These are phyloP conservation scores for Silybum marianum DNA, from an alignment of 129 eudicot species.

Conservation along the genomic window DNA sequence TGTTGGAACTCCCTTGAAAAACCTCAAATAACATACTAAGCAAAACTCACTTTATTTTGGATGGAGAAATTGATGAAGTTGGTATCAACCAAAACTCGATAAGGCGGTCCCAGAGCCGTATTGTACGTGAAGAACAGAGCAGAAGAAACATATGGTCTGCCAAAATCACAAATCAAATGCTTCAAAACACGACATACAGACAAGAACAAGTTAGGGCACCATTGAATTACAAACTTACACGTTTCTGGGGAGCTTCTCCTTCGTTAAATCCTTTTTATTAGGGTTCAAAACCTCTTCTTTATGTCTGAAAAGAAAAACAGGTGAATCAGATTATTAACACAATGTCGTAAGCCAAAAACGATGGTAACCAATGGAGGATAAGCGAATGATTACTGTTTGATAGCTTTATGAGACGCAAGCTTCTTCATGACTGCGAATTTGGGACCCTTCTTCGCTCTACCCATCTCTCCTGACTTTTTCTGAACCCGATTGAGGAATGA, in stretches of 20 bases:
- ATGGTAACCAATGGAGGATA: background rate
- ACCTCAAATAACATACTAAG: background rate
- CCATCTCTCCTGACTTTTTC: constrained; percentile 48
- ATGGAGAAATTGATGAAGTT: constrained; percentile 97
- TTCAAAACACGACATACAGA: background rate
- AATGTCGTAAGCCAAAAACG: background rate
- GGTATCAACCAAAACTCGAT: constrained; percentile 92
- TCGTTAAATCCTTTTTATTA: constrained; percentile 66
- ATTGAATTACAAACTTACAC: constrained; percentile 51
- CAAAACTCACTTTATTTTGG: constrained; percentile 81
- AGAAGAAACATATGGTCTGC: constrained; percentile 89
- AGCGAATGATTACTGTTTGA: constrained; percentile 55
- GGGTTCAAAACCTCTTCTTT: constrained; percentile 90
- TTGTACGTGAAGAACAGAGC: constrained; percentile 88
- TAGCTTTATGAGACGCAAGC: constrained; percentile 68
- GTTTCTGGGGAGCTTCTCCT: constrained; percentile 87
- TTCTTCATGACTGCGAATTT: constrained; percentile 98
- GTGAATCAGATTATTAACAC: background rate
- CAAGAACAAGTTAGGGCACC: background rate
- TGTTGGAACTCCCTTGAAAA: background rate
- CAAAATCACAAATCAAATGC: constrained; percentile 16
- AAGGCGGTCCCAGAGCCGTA: constrained; percentile 93
- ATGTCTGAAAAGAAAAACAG: constrained; percentile 43
- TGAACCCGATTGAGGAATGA: constrained; percentile 15
- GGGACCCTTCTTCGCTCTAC: constrained; percentile 82